phyloP scores from a whole-genome alignment of 257 asterid genomes.

The Paulownia fortunei region DNA sequence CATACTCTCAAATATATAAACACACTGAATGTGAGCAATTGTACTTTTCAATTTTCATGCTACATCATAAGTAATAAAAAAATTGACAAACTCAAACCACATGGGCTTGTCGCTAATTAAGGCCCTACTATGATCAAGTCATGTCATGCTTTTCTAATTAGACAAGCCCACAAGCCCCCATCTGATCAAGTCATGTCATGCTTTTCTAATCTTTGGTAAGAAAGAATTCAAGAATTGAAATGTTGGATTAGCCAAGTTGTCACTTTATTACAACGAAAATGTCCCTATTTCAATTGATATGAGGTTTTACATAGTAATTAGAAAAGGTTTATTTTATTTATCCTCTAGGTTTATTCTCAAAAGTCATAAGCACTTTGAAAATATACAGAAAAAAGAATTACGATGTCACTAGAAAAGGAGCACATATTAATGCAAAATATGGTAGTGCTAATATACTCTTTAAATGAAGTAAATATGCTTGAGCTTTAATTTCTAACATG shows the following conservation, averaged over 20 bases:
- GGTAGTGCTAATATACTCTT: too few relatives aligned
- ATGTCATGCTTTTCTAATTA: not conserved
- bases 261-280: not conserved
- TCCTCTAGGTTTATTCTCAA: too few relatives aligned
- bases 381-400: too few relatives aligned
- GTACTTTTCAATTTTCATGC: not conserved
- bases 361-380: too few relatives aligned
- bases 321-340: too few relatives aligned
- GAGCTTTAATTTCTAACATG: too few relatives aligned
- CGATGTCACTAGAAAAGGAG: too few relatives aligned
- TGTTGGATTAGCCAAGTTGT: not conserved
- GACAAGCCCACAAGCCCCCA: not conserved
- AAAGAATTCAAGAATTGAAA: not conserved
- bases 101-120: slow-evolving; percentile 4
- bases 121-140: not conserved
- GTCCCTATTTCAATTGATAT: too few relatives aligned
- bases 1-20: not conserved
- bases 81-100: not conserved
- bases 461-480: too few relatives aligned
- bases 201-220: not conserved
- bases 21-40: not conserved
- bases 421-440: too few relatives aligned
- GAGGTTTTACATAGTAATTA: too few relatives aligned
- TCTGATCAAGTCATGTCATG: not conserved
- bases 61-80: not conserved